Base-by-base conservation (phyloP, 345 rosid genomes). In the Pistacia atlantica region DNA sequence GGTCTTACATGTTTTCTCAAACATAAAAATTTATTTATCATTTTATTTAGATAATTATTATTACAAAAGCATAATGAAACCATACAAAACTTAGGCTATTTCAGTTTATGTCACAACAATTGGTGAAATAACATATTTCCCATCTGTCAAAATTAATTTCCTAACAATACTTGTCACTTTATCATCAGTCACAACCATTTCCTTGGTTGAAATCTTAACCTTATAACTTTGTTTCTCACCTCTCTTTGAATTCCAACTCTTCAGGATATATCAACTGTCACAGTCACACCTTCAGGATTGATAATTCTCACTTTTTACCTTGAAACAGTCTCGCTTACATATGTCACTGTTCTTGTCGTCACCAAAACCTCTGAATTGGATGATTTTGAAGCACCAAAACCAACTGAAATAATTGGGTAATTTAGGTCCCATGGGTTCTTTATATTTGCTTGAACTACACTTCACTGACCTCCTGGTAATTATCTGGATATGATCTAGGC, bases 381-480 rank as follows among this genome's bases (percentile, higher is more conserved):
- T 16, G 37, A 8, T 54, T 1, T 10, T 42, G 78, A 70, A 65
- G 48, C 13, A 5, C 75, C 49, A 12, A 80, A 65, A 35, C 45
- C 76, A 14, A 80, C 76, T 3, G 69, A 75, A 28, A 70, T 75
- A 13, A 72, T 62, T 4, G 79, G 79, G 33, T 75, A 75, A 52
- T 75, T 75, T 38, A 80, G 35, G 55, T 80, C 67, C 78, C 76
- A 63, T 1, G 82, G 79, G 46, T 69, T 68, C 3, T 1, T 1
- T 20, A n/a, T 69, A n/a, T 63, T 61, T 77, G n/a, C 3, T 35
- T 46, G 6, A n/a, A 18, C 58, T 54, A 62, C 78, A 79, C 2
- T 68, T 69, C 57, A 55, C 75, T 5, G 52, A 55, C 48, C 54
- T 62, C 46, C 28, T 48, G 0, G 61, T 74, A 11, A 79, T 67